A percentile compares a stretch with the other conserved stretches of the same genome.
Evolutionary conservation across 345 rosid species (phyloP).

Genomic region (Mallotus nudiflorus): DNA sequence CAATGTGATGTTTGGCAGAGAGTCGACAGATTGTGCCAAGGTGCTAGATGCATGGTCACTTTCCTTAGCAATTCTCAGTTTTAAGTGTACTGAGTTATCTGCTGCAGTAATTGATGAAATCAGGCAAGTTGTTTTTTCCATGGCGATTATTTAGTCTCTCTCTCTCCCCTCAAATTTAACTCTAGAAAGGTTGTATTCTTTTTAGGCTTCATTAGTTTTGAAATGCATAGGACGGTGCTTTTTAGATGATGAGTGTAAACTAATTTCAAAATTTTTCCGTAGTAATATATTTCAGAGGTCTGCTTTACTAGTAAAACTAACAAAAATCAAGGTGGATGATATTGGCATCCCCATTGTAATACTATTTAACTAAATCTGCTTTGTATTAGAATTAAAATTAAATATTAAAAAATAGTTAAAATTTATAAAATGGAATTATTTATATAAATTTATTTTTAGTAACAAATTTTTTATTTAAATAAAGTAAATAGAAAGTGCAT

Average conservation of each 20-base stretch:
- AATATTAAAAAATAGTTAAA: too few species aligned
- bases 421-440: too few species aligned
- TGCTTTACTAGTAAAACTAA: too few species aligned
- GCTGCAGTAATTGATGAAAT: not conserved
- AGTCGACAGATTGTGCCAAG: conserved; percentile 82
- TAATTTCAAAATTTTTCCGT: too few species aligned
- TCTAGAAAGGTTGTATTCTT: not conserved
- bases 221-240: not conserved
- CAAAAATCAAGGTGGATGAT: too few species aligned
- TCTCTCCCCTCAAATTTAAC: not conserved
- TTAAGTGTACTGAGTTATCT: conserved; percentile 24
- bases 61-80: conserved; percentile 94
- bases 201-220: not conserved
- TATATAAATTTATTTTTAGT: too few species aligned
- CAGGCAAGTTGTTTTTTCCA: not conserved
- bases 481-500: too few species aligned
- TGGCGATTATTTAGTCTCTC: not conserved
- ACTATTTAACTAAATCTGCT: too few species aligned
- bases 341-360: too few species aligned
- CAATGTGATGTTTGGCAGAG: conserved; percentile 79
- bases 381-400: too few species aligned
- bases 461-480: too few species aligned
- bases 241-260: not conserved
- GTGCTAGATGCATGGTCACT: conserved; percentile 82
- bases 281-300: too few species aligned